Evolutionary conservation across 2,329 filamentous ascomycete species (phyloP), one percentile per base, ranked within the genome.

Genomic region (Stemphylium beticola): DNA sequence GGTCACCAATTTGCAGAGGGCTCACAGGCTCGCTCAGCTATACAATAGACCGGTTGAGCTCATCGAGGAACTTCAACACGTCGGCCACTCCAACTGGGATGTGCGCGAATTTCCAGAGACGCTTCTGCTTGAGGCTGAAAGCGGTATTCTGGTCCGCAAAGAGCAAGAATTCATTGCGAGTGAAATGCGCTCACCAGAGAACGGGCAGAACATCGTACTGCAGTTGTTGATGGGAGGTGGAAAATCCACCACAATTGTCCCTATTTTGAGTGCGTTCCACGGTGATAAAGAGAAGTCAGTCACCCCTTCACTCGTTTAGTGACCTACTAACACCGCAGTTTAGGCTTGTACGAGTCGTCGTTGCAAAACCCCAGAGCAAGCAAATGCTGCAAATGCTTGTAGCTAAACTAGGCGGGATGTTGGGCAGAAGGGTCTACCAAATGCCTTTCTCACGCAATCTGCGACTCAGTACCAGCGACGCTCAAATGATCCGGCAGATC

Each of bases 71-170:
- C 56, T 81, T 0, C 45, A 56, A 0, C 87, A 86, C 50, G 14
- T 58, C 0, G 87, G 86, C 0, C 85, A 87, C 56, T 60, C 64
- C 1, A 83, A 82, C 9, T 90, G 87, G 85, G 61, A 80, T 5
- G 80, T 82, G 0, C 9, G 65, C 0, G 55, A 82, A 0, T 73
- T 77, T 33, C 86, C 87, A 0, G 87, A 91, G 18, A 85, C 78
- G 55, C 74, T 91, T 0, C 72, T 92, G 0, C 55, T 91, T 0
- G 87, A 91, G 66, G 76, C 87, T 0, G 87, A 91, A 48, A 85
- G 79, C 31, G 80, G 81, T 0, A 77, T 91, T 1, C 64, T 86
- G 8, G 85, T 92, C 8, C 81, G 89, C 0, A 65, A 77, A 0
- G 80, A 84, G 0, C 87, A 91, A 64, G 77, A 81, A 2, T 66